A percentile compares a stretch with the other conserved stretches of the same genome.
phyloP scores from a whole-genome alignment of 257 asterid genomes.

The Dorcoceras hygrometricum region DNA sequence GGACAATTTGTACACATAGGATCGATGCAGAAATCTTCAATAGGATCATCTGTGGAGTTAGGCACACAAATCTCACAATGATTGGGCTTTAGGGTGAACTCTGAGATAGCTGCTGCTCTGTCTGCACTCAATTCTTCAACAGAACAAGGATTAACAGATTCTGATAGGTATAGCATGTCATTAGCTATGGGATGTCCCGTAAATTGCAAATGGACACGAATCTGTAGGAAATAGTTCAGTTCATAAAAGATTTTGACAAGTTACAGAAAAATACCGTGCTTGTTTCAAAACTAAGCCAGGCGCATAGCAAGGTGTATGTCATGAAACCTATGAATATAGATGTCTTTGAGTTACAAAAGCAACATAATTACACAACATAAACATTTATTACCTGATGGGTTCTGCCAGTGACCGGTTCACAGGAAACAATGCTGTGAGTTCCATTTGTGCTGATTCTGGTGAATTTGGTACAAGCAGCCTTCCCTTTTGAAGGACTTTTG shows the following conservation, averaged over 20 bases:
- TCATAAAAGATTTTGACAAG: conserved; percentile 1
- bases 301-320: conserved; percentile 4
- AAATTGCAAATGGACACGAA: conserved; percentile 86
- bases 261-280: background rate
- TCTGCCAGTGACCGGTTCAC: conserved; percentile 92
- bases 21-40: conserved; percentile 56
- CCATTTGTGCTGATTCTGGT: conserved; percentile 82
- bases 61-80: conserved; percentile 28
- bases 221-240: conserved; percentile 47
- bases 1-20: conserved; percentile 98
- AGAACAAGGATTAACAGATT: conserved; percentile 38
- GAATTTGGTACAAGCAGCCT: conserved; percentile 85
- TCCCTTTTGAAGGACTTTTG: conserved; percentile 51
- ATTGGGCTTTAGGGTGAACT: conserved; percentile 26
- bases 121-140: conserved; percentile 49
- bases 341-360: background rate
- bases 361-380: background rate
- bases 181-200: conserved; percentile 93
- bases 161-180: conserved; percentile 74
- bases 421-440: conserved; percentile 70
- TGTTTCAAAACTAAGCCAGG: conserved; percentile 17
- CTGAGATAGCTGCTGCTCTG: conserved; percentile 52
- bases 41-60: conserved; percentile 32
- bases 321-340: background rate
- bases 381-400: conserved; percentile 76